Evolutionary conservation across 192 early-diverging fungal species (phyloP), one percentile per base, ranked within the genome.

Genomic region (Geranomyces michiganensis): DNA sequence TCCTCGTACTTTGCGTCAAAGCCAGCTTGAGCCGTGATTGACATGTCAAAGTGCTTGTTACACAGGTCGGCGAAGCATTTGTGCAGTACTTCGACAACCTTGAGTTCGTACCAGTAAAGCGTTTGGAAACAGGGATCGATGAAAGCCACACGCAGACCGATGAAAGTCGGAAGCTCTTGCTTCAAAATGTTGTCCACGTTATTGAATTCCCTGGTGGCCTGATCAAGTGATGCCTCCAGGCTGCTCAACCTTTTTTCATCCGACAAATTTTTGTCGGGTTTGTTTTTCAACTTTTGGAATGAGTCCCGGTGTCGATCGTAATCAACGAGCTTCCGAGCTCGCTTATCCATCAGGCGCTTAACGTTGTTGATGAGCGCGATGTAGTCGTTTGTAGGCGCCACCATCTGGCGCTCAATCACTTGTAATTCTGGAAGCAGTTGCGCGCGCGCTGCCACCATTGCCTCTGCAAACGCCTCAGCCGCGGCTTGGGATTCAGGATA

Each of bases 321-420:
- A 77, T 99, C 97, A 10, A 96, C 70, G 43, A 93, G 78, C 80
- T 99, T 99, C 79, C 95, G 94, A 33, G 88, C 85, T 26, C 95
- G 87, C 82, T 99, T 99, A 7, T 84, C 85, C 32, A 98, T 93
- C 14, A 92, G 85, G 73, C 89, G 91, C 75, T 89, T 87, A 44
- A 98, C 91, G 46, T 87, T 79, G 66, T 91, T 88, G 77, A 93
- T 81, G 65, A 97, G 78, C 6, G 76, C 76, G 55, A 92, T 79
- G 64, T 92, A 82, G 65, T 96, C 93, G n/a, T 76, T 70, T n/a
- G 90, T 65, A 0, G 96, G 96, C 8, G 81, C 79, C 3, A 98
- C 86, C 3, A 98, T 87, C 14, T 79, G 82, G 14, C 85, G 71
- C 77, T 98, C 96, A 48, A 98, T 79, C 5, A 80, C 68, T 51